Percentiles rank a stretch among this genome's conserved stretches.
phyloP scores from a whole-genome alignment of 768 basidiomycete species.

The Mycena venus region DNA sequence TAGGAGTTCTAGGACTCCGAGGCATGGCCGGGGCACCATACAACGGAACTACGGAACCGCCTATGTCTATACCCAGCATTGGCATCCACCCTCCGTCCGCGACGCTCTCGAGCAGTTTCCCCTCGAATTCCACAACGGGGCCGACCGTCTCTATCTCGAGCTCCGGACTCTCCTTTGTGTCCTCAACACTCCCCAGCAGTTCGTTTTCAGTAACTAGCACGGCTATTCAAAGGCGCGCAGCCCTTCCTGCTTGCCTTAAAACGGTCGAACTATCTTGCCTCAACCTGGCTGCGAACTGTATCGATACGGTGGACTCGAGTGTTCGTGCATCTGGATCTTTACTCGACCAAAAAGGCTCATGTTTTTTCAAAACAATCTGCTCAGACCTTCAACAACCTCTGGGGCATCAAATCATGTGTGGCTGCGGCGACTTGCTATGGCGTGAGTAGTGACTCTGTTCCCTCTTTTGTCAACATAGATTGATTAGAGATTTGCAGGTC shows the following conservation, averaged over 20 bases:
- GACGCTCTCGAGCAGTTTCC: too few relatives aligned
- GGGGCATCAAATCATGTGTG: conserved; percentile 27
- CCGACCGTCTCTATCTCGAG: too few relatives aligned
- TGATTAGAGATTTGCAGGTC: conserved; percentile 16
- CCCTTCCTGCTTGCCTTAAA: conserved; percentile 23
- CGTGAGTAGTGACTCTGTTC: neutral
- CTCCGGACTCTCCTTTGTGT: too few relatives aligned
- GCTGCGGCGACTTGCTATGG: conserved; percentile 34
- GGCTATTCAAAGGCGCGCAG: neutral
- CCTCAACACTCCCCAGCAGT: too few relatives aligned
- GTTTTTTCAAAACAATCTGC: too few relatives aligned
- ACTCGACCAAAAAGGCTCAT: neutral
- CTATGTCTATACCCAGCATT: too few relatives aligned
- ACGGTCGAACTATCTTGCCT: conserved; percentile 26
- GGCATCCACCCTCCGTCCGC: too few relatives aligned
- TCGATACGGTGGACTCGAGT: conserved; percentile 10
- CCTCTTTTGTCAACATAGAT: neutral
- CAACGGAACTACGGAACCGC: too few relatives aligned
- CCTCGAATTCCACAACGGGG: too few relatives aligned
- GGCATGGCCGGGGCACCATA: neutral
- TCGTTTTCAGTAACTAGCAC: neutral
- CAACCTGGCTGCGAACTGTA: conserved; percentile 28
- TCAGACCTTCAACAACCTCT: conserved; percentile 25
- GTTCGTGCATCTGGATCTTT: neutral
- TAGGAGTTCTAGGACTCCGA: neutral